phyloP scores from a whole-genome alignment of 495 filamentous ascomycete genomes.

The Xylaria longipes region DNA sequence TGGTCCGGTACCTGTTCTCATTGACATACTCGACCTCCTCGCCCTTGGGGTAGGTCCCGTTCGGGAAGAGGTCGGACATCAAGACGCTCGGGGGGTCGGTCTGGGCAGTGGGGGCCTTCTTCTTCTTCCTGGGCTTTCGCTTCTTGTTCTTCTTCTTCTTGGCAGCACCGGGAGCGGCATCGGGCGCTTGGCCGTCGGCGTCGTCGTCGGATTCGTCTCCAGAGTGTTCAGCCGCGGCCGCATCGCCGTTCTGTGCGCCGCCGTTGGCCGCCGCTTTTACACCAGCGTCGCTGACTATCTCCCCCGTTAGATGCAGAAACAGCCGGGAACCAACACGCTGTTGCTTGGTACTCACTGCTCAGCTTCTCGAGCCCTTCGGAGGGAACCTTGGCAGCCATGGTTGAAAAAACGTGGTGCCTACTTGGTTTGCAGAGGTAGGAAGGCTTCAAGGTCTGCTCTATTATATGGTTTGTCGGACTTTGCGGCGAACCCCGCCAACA shows the following conservation, averaged over 20 bases:
- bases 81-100: slow-evolving; percentile 78
- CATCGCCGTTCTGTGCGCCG: slow-evolving; percentile 46
- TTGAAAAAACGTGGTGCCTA: not conserved
- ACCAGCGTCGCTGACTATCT: slow-evolving; percentile 46
- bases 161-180: slow-evolving; percentile 49
- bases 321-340: not conserved
- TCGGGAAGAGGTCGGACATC: slow-evolving; percentile 77
- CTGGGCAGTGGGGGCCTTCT: slow-evolving; percentile 73
- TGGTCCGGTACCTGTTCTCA: slow-evolving; percentile 83
- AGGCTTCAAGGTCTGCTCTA: not conserved
- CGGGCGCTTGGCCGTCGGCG: slow-evolving; percentile 48
- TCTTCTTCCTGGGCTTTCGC: slow-evolving; percentile 87
- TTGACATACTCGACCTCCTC: slow-evolving; percentile 79
- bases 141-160: slow-evolving; percentile 72
- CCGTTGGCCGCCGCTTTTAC: slow-evolving; percentile 51
- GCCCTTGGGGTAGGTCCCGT: slow-evolving; percentile 75
- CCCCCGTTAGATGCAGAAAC: slow-evolving; percentile 23
- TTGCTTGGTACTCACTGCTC: slow-evolving; percentile 41
- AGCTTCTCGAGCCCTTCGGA: slow-evolving; percentile 53
- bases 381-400: slow-evolving; percentile 52
- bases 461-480: not conserved
- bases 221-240: slow-evolving; percentile 61
- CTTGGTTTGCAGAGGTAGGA: not conserved
- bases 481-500: slow-evolving; percentile 21
- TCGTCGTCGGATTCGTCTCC: slow-evolving; percentile 75